Evolutionary conservation across 352 stramenopile species (phyloP).

Genomic region (Pythium aristosporum): DNA sequence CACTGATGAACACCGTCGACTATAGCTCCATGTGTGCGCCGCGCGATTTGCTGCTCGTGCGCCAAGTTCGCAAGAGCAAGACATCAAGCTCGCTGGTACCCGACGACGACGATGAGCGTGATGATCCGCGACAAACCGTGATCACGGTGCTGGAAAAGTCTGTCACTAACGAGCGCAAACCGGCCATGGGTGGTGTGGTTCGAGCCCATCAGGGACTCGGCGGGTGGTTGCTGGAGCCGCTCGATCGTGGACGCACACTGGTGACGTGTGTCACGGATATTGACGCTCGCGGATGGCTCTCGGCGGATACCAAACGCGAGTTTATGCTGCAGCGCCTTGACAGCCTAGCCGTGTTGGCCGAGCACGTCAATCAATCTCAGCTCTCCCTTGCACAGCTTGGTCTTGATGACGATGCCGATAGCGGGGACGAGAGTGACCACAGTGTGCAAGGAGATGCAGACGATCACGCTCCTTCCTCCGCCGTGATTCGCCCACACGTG

Average conservation of each 20-base stretch:
- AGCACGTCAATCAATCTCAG: constrained; percentile 63
- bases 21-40: constrained; percentile 50
- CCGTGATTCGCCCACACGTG: background rate
- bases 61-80: constrained; percentile 58
- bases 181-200: constrained; percentile 33
- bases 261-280: constrained; percentile 76
- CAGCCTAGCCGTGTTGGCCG: constrained; percentile 58
- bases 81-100: constrained; percentile 26
- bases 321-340: constrained; percentile 63
- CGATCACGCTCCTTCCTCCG: constrained; percentile 20
- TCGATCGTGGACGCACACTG: constrained; percentile 57
- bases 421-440: constrained; percentile 36
- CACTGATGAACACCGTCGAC: constrained; percentile 48
- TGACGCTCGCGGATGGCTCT: constrained; percentile 55
- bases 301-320: constrained; percentile 36
- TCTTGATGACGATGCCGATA: constrained; percentile 33
- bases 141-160: constrained; percentile 75
- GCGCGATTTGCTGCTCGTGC: constrained; percentile 70
- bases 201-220: constrained; percentile 65
- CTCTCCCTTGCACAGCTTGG: constrained; percentile 41
- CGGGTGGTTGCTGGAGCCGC: constrained; percentile 75
- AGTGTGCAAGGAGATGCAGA: constrained; percentile 26
- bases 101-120: constrained; percentile 27
- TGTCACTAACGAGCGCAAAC: constrained; percentile 73
- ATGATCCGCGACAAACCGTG: constrained; percentile 52